A percentile compares a stretch with the other conserved stretches of the same genome.
These are phyloP conservation scores for Sinapis alba DNA, from an alignment of 441 rosid species.

Conservation along the genomic window DNA sequence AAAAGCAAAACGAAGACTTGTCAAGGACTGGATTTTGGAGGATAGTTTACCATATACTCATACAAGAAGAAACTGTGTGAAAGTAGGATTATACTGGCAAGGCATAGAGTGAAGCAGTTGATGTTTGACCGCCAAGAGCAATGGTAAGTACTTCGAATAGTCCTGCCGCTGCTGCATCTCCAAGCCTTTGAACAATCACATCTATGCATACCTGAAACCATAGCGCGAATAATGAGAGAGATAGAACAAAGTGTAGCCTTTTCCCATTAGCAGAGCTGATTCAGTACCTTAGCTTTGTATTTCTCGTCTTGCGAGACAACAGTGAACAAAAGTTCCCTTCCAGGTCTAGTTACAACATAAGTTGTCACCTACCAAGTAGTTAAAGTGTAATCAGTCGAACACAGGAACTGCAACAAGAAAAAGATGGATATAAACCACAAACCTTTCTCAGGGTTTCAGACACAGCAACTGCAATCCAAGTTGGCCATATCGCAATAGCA, in stretches of 20 bases:
- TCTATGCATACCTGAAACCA: slow-evolving; percentile 81
- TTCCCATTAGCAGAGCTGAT: slow-evolving; percentile 3
- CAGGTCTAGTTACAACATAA: slow-evolving; percentile 89
- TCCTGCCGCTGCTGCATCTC: slow-evolving; percentile 97
- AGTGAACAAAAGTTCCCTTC: slow-evolving; percentile 91
- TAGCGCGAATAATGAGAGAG: neutral
- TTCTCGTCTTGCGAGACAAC: slow-evolving; percentile 91
- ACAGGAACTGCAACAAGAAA: neutral
- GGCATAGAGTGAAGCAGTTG: slow-evolving; percentile 75
- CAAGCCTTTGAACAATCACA: slow-evolving; percentile 88
- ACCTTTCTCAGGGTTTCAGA: slow-evolving; percentile 81
- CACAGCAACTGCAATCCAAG: slow-evolving; percentile 62
- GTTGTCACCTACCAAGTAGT: slow-evolving; percentile 65
- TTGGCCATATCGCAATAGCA: slow-evolving; percentile 70
- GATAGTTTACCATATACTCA: neutral
- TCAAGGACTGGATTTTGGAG: neutral
- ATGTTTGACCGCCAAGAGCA: slow-evolving; percentile 65
- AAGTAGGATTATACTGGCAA: slow-evolving; percentile 63
- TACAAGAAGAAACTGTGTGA: neutral
- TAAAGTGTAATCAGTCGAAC: neutral
- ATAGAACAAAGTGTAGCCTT: neutral
- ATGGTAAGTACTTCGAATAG: slow-evolving; percentile 74
- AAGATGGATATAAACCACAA: slow-evolving; percentile 17
- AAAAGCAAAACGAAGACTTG: slow-evolving; percentile 14
- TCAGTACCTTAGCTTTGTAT: slow-evolving; percentile 36